Conservation (phyloP, 345 rosid genomes). For the Brassica cretica region DNA sequence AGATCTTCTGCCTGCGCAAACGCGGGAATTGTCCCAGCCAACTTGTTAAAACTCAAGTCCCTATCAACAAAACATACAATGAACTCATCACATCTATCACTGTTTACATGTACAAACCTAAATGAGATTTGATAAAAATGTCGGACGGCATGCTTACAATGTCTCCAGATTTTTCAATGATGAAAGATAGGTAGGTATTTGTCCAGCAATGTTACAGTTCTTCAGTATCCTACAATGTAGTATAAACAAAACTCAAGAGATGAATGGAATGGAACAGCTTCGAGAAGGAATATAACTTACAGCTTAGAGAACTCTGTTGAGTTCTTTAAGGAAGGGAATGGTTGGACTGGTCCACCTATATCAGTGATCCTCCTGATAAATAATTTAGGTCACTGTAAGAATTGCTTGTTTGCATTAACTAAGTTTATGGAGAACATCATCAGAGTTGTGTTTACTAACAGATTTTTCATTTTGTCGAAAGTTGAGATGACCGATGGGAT, state of each 20-base stretch:
- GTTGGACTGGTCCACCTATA: slow-evolving; percentile 49
- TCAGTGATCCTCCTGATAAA: slow-evolving; percentile 60
- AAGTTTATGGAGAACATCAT: neutral
- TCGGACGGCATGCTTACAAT: slow-evolving; percentile 40
- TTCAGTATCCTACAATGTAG: slow-evolving; percentile 45
- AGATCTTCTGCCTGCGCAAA: slow-evolving; percentile 37
- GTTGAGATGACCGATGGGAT: slow-evolving; percentile 49
- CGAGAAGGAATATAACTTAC: slow-evolving; percentile 41
- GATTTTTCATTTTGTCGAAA: slow-evolving; percentile 35
- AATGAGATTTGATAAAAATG: slow-evolving; percentile 8
- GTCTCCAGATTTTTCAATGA: slow-evolving; percentile 32
- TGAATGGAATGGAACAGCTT: slow-evolving; percentile 17
- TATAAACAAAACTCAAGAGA: neutral
- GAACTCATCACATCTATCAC: slow-evolving; percentile 14
- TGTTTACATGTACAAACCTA: slow-evolving; percentile 17
- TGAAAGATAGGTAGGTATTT: slow-evolving; percentile 47
- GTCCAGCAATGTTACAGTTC: slow-evolving; percentile 47
- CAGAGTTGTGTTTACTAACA: slow-evolving; percentile 49
- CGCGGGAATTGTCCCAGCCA: slow-evolving; percentile 51
- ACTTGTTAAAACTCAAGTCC: slow-evolving; percentile 67
- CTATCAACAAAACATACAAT: slow-evolving; percentile 36
- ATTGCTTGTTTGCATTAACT: neutral
- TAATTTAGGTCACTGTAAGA: slow-evolving; percentile 10
- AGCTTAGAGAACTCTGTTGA: slow-evolving; percentile 35
- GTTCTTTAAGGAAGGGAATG: slow-evolving; percentile 46